Evolutionary conservation across 768 basidiomycete genomes (phyloP), one percentile per base, ranked within the genome.

Genomic region (Lanmaoa rubissima): DNA sequence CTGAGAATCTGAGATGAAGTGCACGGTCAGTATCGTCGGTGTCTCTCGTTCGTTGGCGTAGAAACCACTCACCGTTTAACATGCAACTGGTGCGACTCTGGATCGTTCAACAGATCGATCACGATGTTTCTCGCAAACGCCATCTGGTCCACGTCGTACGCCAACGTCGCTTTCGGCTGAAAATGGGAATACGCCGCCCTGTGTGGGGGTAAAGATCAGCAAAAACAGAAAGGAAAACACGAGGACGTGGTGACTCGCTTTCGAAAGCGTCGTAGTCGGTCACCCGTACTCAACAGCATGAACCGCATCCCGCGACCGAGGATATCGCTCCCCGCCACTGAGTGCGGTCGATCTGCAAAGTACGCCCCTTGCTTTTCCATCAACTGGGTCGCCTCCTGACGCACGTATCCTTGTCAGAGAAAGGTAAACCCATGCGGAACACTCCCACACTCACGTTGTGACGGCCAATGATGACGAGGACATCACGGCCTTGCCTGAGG

Each of bases 301-400:
- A 80, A 75, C 17, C 83, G 69, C 83, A 85, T 85, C 0, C 83
- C 84, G 2, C 82, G 81, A 0, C 79, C 79, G 0, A 85, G 73
- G 0, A 81, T 82, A 26, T 84, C 82, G 4, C 83, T 80, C 1
- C 79, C 84, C 1, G 83, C 76, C 12, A 85, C 79, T 12, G 74
- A 77, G 9, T 69, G 64, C 1, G 84, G 84, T 39, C 84, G 66
- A 61, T 86, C 84, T 0, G 76, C 77, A 17, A 80, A 72, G 4
- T 62, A 61, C 0, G 79, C 80, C 0, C 83, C 83, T 56, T 85
- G 81, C 57, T 81, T 79, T 67, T 85, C 84, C 80, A 86, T 76
- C 49, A 85, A 78, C 12, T 84, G 81, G 1, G 81, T 74, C 0
- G 84, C 83, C 48, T 66, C 69, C 67, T 69, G 7, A n/a, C n/a